Percentiles rank a stretch among this genome's conserved stretches.
These are phyloP conservation scores for Alternaria longipes DNA, from an alignment of 2,329 filamentous ascomycete genomes.

Conservation along the genomic window DNA sequence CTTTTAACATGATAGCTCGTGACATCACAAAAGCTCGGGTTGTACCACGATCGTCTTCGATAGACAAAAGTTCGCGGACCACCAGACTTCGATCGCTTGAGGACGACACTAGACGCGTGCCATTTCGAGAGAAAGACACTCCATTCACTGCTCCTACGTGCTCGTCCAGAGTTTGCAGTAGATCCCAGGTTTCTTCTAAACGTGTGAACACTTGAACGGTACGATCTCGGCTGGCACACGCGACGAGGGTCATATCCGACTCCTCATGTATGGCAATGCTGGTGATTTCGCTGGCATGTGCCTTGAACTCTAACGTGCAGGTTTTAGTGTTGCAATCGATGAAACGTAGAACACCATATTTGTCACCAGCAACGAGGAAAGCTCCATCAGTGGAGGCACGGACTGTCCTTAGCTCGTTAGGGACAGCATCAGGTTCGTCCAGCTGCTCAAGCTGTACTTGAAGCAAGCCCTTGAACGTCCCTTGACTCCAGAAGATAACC, in stretches of 20 bases:
- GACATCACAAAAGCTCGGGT: conserved; percentile 79
- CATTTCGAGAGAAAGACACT: conserved; percentile 77
- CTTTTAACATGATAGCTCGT: conserved; percentile 81
- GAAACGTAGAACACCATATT: conserved; percentile 79
- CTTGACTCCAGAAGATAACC: conserved; percentile 85
- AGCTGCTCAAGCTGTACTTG: conserved; percentile 74
- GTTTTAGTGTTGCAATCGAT: conserved; percentile 70
- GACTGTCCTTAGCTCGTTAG: conserved; percentile 68
- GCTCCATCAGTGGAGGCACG: conserved; percentile 68
- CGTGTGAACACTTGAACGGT: conserved; percentile 89
- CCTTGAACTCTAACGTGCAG: conserved; percentile 77
- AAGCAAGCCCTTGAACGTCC: conserved; percentile 71
- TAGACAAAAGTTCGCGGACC: conserved; percentile 78
- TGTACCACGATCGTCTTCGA: conserved; percentile 66
- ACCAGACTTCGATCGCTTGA: conserved; percentile 86
- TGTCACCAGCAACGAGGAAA: conserved; percentile 84
- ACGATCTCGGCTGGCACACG: conserved; percentile 80
- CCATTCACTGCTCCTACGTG: conserved; percentile 87
- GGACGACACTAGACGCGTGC: conserved; percentile 78
- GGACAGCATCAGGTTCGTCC: conserved; percentile 55
- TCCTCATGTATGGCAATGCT: conserved; percentile 79
- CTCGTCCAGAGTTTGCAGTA: conserved; percentile 91
- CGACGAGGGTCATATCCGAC: conserved; percentile 71
- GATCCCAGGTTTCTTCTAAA: conserved; percentile 68
- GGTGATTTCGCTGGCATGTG: conserved; percentile 85